Evolutionary conservation across 352 stramenopile species (phyloP).

Genomic region (Globisporangium perplexum): DNA sequence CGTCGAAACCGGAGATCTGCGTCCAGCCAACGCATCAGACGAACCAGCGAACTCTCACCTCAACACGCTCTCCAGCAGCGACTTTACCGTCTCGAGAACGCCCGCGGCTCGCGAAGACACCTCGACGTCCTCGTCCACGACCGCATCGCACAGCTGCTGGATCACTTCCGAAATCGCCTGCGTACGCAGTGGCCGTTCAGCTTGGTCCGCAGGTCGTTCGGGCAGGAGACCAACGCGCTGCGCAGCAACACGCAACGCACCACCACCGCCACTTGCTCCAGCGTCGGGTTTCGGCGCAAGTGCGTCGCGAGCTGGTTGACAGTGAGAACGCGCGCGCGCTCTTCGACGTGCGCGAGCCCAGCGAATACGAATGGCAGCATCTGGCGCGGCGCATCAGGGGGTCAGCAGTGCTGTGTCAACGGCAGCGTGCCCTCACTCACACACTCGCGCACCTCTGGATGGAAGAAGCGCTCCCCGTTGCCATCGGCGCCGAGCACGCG

Average conservation of each 20-base stretch:
- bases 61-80: constrained; percentile 5
- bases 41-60: not conserved
- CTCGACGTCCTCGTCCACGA: constrained; percentile 70
- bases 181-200: constrained; percentile 1
- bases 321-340: constrained; percentile 51
- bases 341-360: constrained; percentile 60
- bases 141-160: constrained; percentile 42
- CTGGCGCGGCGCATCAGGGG: constrained; percentile 13
- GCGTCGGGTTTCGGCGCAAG: constrained; percentile 38
- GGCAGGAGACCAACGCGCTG: not conserved
- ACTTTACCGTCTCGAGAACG: constrained; percentile 41
- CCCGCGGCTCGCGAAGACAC: constrained; percentile 54
- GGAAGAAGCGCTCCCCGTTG: constrained; percentile 63
- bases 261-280: constrained; percentile 43
- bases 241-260: constrained; percentile 19
- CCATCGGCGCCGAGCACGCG: constrained; percentile 53
- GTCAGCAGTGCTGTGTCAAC: not conserved
- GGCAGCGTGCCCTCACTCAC: too few relatives aligned
- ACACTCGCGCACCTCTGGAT: constrained; percentile 44
- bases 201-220: not conserved
- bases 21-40: not conserved
- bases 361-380: constrained; percentile 70
- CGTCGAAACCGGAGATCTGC: constrained; percentile 39
- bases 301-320: constrained; percentile 70
- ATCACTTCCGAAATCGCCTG: constrained; percentile 47